phyloP scores from a whole-genome alignment of 257 asterid genomes.

The Gardenia jasminoides region DNA sequence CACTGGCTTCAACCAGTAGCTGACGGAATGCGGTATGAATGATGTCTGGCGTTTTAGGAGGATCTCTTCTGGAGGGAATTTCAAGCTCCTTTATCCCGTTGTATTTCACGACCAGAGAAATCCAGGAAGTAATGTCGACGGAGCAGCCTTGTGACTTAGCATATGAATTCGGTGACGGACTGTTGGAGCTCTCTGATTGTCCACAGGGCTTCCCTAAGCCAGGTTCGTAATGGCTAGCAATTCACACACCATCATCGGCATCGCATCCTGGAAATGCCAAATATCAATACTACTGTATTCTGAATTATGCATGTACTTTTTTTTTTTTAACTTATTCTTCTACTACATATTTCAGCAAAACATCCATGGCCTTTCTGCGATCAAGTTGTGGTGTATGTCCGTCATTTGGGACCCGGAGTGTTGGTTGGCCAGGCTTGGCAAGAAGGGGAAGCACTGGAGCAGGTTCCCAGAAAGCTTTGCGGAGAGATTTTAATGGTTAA shows the following conservation, averaged over 20 bases:
- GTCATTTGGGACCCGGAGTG: slow-evolving; percentile 82
- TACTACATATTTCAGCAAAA: slow-evolving; percentile 40
- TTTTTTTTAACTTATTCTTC: too few relatives aligned
- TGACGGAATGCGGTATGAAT: slow-evolving; percentile 2
- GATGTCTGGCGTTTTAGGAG: slow-evolving; percentile 40
- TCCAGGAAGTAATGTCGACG: slow-evolving; percentile 73
- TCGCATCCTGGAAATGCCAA: not conserved
- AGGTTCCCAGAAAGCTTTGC: slow-evolving; percentile 74
- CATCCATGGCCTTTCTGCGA: slow-evolving; percentile 88
- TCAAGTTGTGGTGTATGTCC: slow-evolving; percentile 65
- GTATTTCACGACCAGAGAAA: slow-evolving; percentile 55
- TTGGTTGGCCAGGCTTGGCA: slow-evolving; percentile 91
- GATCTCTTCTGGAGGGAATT: slow-evolving; percentile 45
- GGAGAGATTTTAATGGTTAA: slow-evolving; percentile 78
- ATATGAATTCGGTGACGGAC: slow-evolving; percentile 78
- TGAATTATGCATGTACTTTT: too few relatives aligned
- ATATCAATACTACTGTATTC: not conserved
- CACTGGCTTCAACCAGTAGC: slow-evolving; percentile 3
- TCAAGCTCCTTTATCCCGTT: slow-evolving; percentile 48
- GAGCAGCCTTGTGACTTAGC: slow-evolving; percentile 92
- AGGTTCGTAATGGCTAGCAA: slow-evolving; percentile 46
- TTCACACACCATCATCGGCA: slow-evolving; percentile 1
- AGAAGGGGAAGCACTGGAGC: slow-evolving; percentile 68
- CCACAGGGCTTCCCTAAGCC: slow-evolving; percentile 75
- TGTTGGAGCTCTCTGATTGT: slow-evolving; percentile 50